Evolutionary conservation across 805 yeast species (phyloP), one percentile per base, ranked within the genome.

Genomic region (Suhomyces pyralidae): DNA sequence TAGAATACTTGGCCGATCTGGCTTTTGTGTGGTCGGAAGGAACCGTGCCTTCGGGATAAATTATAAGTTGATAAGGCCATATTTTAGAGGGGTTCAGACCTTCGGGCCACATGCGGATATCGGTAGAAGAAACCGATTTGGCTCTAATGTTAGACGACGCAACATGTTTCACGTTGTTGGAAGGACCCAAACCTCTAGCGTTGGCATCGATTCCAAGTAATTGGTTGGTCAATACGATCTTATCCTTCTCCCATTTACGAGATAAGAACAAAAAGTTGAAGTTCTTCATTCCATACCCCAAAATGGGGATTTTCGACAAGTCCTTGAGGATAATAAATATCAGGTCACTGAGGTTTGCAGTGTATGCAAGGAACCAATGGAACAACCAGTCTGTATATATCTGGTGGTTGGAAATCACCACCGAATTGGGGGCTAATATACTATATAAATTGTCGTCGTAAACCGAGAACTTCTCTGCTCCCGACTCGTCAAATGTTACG

Each of bases 1-100:
- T 69, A 19, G 90, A 86, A 68, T 74, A 94, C 7, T 65, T 74
- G 15, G 73, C 75, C 7, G 92, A 82, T 53, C 81, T 80, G 3
- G 61, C 70, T 46, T 82, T 77, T 1, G 97, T 90, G 54, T 81
- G 79, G 5, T 76, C 77, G 38, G 94, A 84, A 51, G 88, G 71
- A 53, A 90, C 94, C 0, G 99, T 94, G 5, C 99, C 99, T 68
- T 94, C 99, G 1, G 99, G 99, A 70, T 87, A 94, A 25, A 94
- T 67, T 20, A 92, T 70, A 45, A 94, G 67, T 77, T 86, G 83
- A 56, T 85, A 84, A 4, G 77, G 77, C 66, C 69, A 72, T 1
- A 65, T 55, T 14, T 63, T 56, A 45, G 60, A 56, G 2, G 66
- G 46, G 52, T 52, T 56, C 3, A 44, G 50, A 2, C 73, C 69